Evolutionary conservation across 2,329 filamentous ascomycete species (phyloP), one percentile per base, ranked within the genome.

Genomic region (Ophiostoma sp.): DNA sequence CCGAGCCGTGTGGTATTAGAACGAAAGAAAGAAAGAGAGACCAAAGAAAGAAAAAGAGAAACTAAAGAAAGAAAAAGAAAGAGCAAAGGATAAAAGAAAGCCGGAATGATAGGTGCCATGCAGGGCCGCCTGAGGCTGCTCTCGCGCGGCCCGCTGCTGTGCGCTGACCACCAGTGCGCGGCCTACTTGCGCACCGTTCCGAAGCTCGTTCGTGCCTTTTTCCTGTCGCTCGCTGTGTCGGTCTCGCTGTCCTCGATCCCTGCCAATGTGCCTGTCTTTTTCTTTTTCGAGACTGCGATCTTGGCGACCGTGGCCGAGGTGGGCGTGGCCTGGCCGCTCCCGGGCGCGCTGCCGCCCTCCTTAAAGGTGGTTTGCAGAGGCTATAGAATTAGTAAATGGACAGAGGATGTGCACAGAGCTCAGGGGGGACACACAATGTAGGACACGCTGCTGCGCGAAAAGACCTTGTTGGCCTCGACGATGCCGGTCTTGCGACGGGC

Each of bases 391-490:
- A 63, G 38, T 9, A 40, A 5, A 3, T 38, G 63, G 55, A 66
- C 38, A 9, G 45, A 47, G 5, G 11, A 47, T 47, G 47, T 64
- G 36, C 7, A 44, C 40, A 14, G 7, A 14, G 64, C 58, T 55
- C 38, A 16, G 64, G 60, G 12, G 52, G 71, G 64, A 68, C 70
- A 71, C 77, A 70, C 78, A 70, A 85, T 84, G 73, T 87, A 87
- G 1, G 85, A 88, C 52, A 88, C 81, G n/a, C 87, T 86, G 18
- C 85, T 86, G 72, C 83, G 80, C 69, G 87, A 86, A 77, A 94
- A 94, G 67, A 94, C 89, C 71, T 90, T 83, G 76, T 92, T 90
- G 73, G 85, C 84, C 66, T 93, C 91, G 70, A 83, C 83, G 65
- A 89, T 81, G 5, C 85, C 85, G 38, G 84, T 83, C 77, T 90